phyloP scores from a whole-genome alignment of 495 filamentous ascomycete genomes.

The Tetracladium setigerum region DNA sequence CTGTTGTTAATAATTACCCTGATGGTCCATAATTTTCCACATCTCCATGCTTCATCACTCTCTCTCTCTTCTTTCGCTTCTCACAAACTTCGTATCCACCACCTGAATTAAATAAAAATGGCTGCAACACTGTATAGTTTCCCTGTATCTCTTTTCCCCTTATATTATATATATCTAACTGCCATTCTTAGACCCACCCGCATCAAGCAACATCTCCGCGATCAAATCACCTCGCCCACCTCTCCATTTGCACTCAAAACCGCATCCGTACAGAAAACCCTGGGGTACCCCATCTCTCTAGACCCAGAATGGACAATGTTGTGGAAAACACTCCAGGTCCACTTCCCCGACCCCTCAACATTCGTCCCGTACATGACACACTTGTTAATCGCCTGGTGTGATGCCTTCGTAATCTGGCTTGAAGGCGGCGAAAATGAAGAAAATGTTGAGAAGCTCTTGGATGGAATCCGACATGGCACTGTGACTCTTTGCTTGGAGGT shows the following conservation, averaged over 20 bases:
- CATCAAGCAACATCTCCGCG: constrained; percentile 13
- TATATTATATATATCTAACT: neutral
- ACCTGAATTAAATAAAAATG: too few species aligned
- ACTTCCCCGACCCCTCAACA: constrained; percentile 9
- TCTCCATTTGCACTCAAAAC: constrained; percentile 1
- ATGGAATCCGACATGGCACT: neutral
- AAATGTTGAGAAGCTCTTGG: constrained; percentile 13
- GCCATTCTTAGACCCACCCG: constrained; percentile 9
- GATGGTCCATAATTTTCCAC: too few species aligned
- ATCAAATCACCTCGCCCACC: constrained; percentile 7
- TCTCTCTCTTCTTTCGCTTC: too few species aligned
- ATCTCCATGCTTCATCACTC: too few species aligned
- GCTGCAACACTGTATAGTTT: too few species aligned
- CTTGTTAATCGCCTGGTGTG: constrained; percentile 12
- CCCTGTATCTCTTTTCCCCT: too few species aligned
- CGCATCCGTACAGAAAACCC: neutral
- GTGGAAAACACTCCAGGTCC: constrained; percentile 12
- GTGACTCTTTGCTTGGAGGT: neutral
- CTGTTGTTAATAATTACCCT: too few species aligned
- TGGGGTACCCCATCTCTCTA: constrained; percentile 12
- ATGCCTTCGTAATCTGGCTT: constrained; percentile 14
- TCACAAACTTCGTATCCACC: too few species aligned
- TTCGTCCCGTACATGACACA: constrained; percentile 11
- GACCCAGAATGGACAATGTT: constrained; percentile 20
- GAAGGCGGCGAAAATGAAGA: constrained; percentile 15